These are phyloP conservation scores for Ogataea saltuana DNA, from an alignment of 805 yeast genomes.

Conservation along the genomic window DNA sequence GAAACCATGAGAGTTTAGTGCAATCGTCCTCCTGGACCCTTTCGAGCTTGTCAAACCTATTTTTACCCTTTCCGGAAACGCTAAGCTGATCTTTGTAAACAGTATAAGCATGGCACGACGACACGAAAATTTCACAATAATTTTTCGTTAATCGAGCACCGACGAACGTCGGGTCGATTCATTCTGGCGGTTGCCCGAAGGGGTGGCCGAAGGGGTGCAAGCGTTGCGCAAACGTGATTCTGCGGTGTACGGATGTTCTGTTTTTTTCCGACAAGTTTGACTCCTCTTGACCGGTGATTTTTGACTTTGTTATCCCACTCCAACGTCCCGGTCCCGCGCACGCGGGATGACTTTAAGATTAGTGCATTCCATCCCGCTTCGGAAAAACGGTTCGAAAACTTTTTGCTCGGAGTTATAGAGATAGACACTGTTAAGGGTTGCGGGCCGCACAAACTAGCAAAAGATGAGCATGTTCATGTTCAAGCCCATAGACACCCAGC, in stretches of 20 bases:
- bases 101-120: no score
- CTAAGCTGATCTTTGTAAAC: no score
- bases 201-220: no score
- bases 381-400: conserved; percentile 1
- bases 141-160: conserved; percentile 1
- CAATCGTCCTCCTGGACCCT: not conserved
- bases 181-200: no score
- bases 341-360: not conserved
- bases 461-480: not conserved
- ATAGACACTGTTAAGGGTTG: not conserved
- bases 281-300: not conserved
- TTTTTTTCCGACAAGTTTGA: no score
- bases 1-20: conserved; percentile 16
- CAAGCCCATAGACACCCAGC: not conserved
- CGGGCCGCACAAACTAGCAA: not conserved
- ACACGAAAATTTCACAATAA: conserved; percentile 2
- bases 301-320: not conserved
- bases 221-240: no score
- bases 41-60: not conserved
- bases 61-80: not conserved
- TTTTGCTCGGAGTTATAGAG: not conserved
- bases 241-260: no score
- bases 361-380: conserved; percentile 5
- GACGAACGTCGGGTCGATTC: conserved; percentile 4
- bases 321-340: not conserved